These are phyloP conservation scores for Scorias spongiosa DNA, from an alignment of 2,329 filamentous ascomycete species.

Conservation along the genomic window DNA sequence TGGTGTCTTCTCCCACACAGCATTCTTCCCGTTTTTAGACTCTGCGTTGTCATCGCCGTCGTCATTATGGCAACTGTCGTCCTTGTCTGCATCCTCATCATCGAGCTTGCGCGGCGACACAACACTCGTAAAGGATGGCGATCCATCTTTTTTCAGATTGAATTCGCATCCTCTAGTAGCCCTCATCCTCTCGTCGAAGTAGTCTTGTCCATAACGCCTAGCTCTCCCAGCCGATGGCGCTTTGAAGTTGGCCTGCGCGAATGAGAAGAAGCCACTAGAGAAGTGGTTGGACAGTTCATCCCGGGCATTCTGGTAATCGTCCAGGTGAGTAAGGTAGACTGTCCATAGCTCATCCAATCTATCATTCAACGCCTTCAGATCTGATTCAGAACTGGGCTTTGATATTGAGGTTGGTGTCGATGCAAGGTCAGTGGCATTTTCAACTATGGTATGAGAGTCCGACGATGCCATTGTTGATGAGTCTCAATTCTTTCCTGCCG, in stretches of 20 bases:
- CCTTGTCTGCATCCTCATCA: background rate
- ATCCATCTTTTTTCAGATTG: slow-evolving; percentile 16
- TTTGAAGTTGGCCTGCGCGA: slow-evolving; percentile 64
- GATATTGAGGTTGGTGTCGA: no score
- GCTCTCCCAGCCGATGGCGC: slow-evolving; percentile 34
- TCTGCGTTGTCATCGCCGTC: background rate
- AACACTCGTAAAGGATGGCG: background rate
- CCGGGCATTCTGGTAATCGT: slow-evolving; percentile 50
- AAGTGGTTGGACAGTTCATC: slow-evolving; percentile 39
- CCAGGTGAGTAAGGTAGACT: slow-evolving; percentile 49
- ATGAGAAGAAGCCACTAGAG: slow-evolving; percentile 32
- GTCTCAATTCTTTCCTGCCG: no score
- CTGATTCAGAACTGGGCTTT: background rate
- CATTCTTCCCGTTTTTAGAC: background rate
- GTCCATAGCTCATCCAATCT: slow-evolving; percentile 48
- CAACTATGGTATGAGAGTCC: no score
- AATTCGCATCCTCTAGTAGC: slow-evolving; percentile 34
- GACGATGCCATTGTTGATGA: no score
- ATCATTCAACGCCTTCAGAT: slow-evolving; percentile 17
- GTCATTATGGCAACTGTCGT: background rate
- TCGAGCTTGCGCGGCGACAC: background rate
- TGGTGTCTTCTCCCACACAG: background rate
- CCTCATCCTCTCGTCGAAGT: slow-evolving; percentile 61
- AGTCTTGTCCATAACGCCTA: slow-evolving; percentile 50
- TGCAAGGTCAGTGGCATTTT: no score